Conservation (phyloP, 106 monocot genomes). For the Allium fistulosum region DNA sequence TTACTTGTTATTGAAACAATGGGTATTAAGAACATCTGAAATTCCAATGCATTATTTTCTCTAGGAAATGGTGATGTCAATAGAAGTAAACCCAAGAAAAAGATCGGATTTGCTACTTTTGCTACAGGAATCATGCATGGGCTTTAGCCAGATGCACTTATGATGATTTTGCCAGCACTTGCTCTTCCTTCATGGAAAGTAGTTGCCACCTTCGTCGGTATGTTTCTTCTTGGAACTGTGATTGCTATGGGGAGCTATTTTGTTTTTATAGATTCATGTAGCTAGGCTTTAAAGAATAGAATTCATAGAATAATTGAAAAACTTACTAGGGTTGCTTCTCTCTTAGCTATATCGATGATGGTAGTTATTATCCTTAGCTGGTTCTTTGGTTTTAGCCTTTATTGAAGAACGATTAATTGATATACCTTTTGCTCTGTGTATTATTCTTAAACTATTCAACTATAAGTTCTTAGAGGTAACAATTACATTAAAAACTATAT, state of each 20-base stretch:
- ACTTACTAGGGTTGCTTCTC: conserved; percentile 87
- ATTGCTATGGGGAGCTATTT: conserved; percentile 92
- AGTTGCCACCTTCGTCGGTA: conserved; percentile 84
- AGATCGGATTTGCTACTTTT: too few relatives aligned
- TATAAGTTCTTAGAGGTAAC: conserved; percentile 2
- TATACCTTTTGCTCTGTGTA: not conserved
- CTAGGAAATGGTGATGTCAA: conserved; percentile 32
- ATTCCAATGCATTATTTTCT: conserved; percentile 26
- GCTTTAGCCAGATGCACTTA: too few relatives aligned
- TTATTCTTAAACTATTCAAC: not conserved
- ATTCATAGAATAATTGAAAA: conserved; percentile 93
- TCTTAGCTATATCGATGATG: conserved; percentile 79
- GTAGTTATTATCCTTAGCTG: conserved; percentile 67
- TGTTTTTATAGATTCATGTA: conserved; percentile 89
- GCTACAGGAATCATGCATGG: too few relatives aligned
- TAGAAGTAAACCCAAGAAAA: too few relatives aligned
- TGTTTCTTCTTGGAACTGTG: conserved; percentile 93
- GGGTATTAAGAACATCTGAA: conserved; percentile 64
- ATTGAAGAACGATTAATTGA: conserved; percentile 23
- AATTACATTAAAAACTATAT: too few relatives aligned
- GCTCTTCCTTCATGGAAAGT: too few relatives aligned
- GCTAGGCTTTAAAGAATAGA: conserved; percentile 74
- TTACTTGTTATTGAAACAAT: too few relatives aligned
- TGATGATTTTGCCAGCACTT: too few relatives aligned
- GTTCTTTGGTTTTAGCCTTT: too few relatives aligned